Base-by-base conservation (phyloP, 352 stramenopile genomes). In the Albugo laibachii region DNA sequence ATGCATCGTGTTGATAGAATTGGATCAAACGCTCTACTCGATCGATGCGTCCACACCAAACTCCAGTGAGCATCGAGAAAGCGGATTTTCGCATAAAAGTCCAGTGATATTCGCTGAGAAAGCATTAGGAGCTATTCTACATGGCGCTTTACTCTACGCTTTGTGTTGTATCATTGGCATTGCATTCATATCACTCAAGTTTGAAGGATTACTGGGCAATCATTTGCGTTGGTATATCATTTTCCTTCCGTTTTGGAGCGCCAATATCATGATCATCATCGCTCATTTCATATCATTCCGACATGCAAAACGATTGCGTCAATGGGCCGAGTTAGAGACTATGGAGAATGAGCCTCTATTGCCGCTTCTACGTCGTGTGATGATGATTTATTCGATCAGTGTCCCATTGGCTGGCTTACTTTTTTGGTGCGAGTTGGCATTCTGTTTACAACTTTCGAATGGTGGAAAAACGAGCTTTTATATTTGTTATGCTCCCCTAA, bases 301-400 rank as follows among this genome's bases (percentile, higher is more conserved):
- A 18, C 61, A 85, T 49, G 71, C 72, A 5, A 78, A 70, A 60
- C 62, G 70, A 48, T 46, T 89, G 37, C 63, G 73, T 11, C 58
- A 67, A 12, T 89, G 76, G 76, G 76, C 76, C 4, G 76, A 89
- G 18, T 61, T 83, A 3, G 76, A 89, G 24, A 62, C 64, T 31
- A 81, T 85, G 69, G 82, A 69, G 14, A 86, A 85, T 45, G 76
- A 89, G 53, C 76, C 76, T 36, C 53, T 89, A 37, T 52, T 89
- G 48, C 76, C 76, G 39, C 61, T 89, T 31, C 49, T 89, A 45
- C 65, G 73, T 31, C 60, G 75, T 24, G 81, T 89, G 37, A 59
- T 89, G 24, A 57, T 83, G 18, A 55, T 89, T 15, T 89, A 89
- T 54, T 67, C 63, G 34, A 62, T 85, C 38, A 85, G 61, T 45